Conservation (phyloP, 768 basidiomycete species). For the Cystoderma amianthinum region DNA sequence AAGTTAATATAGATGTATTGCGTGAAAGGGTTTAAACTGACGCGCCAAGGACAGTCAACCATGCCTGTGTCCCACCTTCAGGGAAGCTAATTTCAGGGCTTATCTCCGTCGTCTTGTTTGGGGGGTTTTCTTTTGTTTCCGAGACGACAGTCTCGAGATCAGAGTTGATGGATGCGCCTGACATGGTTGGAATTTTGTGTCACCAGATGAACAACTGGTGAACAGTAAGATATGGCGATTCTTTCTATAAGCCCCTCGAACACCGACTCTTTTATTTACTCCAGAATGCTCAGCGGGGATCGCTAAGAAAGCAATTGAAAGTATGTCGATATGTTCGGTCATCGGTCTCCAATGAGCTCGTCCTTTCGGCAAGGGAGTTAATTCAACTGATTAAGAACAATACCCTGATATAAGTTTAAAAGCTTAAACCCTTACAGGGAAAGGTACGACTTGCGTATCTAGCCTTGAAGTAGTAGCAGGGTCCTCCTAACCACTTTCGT, state of each 20-base stretch:
- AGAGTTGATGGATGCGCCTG: background rate
- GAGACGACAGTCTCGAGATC: background rate
- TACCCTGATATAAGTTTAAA: too few relatives aligned
- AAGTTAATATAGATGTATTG: background rate
- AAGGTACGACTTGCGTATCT: too few relatives aligned
- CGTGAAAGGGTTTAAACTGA: conserved; percentile 5
- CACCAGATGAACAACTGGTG: background rate
- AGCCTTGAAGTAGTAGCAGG: background rate
- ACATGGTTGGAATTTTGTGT: background rate
- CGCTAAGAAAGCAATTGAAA: background rate
- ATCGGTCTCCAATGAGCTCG: too few relatives aligned
- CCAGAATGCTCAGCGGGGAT: background rate
- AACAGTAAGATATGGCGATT: background rate
- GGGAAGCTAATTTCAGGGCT: conserved; percentile 5
- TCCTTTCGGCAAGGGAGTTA: too few relatives aligned
- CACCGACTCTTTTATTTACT: background rate
- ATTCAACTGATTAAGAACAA: too few relatives aligned
- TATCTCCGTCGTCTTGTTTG: background rate
- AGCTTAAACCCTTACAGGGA: background rate
- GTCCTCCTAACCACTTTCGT: too few relatives aligned
- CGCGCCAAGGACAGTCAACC: conserved; percentile 11
- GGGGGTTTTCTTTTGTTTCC: background rate
- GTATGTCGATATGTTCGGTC: too few relatives aligned
- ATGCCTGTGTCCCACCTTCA: conserved; percentile 11
- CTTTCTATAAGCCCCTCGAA: too few relatives aligned